phyloP scores from a whole-genome alignment of 2,329 filamentous ascomycete species.

The Penicillium sp. region DNA sequence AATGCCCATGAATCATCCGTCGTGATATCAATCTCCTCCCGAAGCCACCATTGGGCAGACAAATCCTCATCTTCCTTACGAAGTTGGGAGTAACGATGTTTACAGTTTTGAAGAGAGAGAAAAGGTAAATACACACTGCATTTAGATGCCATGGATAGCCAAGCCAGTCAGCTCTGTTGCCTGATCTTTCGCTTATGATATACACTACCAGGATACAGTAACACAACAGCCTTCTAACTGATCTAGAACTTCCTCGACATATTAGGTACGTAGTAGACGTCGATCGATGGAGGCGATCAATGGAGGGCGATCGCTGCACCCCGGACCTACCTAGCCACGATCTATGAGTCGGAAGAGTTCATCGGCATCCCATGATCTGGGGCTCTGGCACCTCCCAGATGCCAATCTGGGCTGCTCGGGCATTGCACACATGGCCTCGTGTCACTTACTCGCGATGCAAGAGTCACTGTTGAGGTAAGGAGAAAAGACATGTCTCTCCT shows the following conservation, averaged over 20 bases:
- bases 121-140: no score
- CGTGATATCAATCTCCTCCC: background rate
- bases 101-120: background rate
- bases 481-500: no score
- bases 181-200: background rate
- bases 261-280: background rate
- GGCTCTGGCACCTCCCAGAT: background rate
- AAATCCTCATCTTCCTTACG: background rate
- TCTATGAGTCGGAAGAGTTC: background rate
- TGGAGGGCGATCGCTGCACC: background rate
- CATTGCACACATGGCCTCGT: background rate
- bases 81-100: background rate
- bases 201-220: background rate
- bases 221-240: background rate
- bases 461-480: no score
- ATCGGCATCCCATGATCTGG: background rate
- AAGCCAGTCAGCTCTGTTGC: background rate
- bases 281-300: background rate
- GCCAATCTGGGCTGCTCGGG: background rate
- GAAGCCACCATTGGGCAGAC: background rate
- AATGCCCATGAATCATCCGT: background rate
- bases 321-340: background rate
- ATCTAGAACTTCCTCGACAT: background rate
- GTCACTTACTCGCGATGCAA: background rate
- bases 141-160: background rate